A percentile compares a stretch with the other conserved stretches of the same genome.
phyloP scores from a whole-genome alignment of 441 rosid species.

The Macaranga tanarius region DNA sequence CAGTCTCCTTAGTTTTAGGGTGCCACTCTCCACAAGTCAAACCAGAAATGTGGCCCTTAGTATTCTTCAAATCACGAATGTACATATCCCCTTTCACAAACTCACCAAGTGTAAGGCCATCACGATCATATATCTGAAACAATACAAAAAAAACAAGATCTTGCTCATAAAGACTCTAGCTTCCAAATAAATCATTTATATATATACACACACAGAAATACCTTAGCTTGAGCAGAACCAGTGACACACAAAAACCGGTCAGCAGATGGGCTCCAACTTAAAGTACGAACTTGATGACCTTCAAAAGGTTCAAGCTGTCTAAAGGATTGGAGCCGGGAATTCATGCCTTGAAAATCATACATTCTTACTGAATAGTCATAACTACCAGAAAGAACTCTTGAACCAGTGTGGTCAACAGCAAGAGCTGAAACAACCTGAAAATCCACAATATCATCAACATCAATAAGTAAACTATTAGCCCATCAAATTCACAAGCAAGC shows the following conservation, averaged over 20 bases:
- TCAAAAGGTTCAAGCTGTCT: constrained; percentile 93
- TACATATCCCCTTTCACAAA: constrained; percentile 97
- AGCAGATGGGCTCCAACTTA: constrained; percentile 96
- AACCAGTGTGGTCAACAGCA: constrained; percentile 93
- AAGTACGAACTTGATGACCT: constrained; percentile 90
- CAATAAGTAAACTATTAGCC: not conserved
- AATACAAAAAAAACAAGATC: not conserved
- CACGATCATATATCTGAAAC: constrained; percentile 86
- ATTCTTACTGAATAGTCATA: constrained; percentile 89
- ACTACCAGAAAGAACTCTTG: constrained; percentile 93
- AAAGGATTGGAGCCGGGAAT: constrained; percentile 81
- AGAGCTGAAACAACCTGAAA: constrained; percentile 78
- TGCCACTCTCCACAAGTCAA: constrained; percentile 98
- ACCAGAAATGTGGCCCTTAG: constrained; percentile 93
- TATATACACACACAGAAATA: constrained; percentile 21
- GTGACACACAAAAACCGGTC: constrained; percentile 85
- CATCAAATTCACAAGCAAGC: not conserved
- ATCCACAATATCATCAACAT: not conserved
- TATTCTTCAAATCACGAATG: constrained; percentile 93
- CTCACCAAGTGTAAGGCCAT: constrained; percentile 94
- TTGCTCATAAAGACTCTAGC: too few species aligned
- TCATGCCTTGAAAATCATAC: constrained; percentile 99
- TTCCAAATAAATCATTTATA: too few species aligned
- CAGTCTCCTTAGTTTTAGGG: constrained; percentile 77
- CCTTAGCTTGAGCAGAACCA: constrained; percentile 99